A percentile compares a stretch with the other conserved stretches of the same genome.
Evolutionary conservation across 305 asterid genomes (phyloP).

Genomic region (Plantago coronopus): DNA sequence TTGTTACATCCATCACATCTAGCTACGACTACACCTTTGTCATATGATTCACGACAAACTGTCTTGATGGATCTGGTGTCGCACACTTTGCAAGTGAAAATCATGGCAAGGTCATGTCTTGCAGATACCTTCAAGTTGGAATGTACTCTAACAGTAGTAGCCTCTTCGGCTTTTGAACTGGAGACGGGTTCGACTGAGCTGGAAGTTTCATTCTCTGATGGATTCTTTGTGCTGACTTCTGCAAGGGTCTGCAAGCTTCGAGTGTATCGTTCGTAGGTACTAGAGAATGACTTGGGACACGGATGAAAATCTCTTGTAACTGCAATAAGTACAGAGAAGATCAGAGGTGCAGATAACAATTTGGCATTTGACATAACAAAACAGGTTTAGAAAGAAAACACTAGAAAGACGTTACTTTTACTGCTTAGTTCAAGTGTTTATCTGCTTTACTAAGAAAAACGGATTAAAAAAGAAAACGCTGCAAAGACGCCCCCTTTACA

Average conservation of each 20-base stretch:
- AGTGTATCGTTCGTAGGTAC: constrained; percentile 25
- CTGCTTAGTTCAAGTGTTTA: not conserved
- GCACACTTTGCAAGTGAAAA: constrained; percentile 82
- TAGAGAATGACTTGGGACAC: constrained; percentile 39
- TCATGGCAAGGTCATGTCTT: constrained; percentile 75
- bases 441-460: too few species aligned
- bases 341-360: not conserved
- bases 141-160: constrained; percentile 32
- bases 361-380: not conserved
- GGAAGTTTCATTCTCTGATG: constrained; percentile 25
- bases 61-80: constrained; percentile 73
- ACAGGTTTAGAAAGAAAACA: not conserved
- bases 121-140: constrained; percentile 53
- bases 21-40: constrained; percentile 81
- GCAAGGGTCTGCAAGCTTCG: constrained; percentile 47
- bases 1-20: constrained; percentile 83
- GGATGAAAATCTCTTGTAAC: constrained; percentile 37
- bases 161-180: constrained; percentile 22
- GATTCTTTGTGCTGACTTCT: constrained; percentile 31
- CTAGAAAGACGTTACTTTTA: not conserved
- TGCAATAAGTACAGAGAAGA: constrained; percentile 28
- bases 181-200: constrained; percentile 21
- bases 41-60: constrained; percentile 70
- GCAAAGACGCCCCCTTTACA: not conserved
- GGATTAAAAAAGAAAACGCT: not conserved